A percentile compares a stretch with the other conserved stretches of the same genome.
Conservation (phyloP, 2,329 filamentous ascomycete genomes). For the Periconia digitata region DNA sequence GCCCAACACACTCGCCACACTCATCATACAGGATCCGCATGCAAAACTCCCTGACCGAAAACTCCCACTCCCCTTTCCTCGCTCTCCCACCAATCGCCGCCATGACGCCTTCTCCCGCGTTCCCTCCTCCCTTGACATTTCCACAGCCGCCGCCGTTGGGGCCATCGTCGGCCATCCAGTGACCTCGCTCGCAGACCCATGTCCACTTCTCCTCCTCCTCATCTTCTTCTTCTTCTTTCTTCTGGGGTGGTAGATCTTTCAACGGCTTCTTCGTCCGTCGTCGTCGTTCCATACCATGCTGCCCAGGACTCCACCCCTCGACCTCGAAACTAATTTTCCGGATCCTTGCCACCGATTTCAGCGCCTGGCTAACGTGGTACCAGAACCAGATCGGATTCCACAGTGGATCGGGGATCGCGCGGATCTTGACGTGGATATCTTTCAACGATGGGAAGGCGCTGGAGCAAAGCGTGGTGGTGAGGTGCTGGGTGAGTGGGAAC, state of each 20-base stretch:
- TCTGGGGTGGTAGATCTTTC: too few species aligned
- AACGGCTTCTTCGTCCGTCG: too few species aligned
- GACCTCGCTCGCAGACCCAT: constrained; percentile 34
- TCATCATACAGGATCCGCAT: constrained; percentile 11
- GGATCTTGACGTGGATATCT: constrained; percentile 34
- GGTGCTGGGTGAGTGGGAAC: constrained; percentile 33
- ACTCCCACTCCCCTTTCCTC: background rate
- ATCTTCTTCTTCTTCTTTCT: too few species aligned
- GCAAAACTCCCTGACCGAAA: constrained; percentile 17
- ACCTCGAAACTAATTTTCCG: constrained; percentile 36
- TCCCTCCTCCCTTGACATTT: background rate
- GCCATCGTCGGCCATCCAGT: constrained; percentile 7
- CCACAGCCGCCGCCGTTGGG: too few species aligned
- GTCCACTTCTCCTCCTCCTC: constrained; percentile 28
- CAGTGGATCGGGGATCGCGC: constrained; percentile 40
- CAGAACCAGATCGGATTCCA: constrained; percentile 46
- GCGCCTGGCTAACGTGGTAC: constrained; percentile 38
- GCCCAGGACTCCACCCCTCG: constrained; percentile 39
- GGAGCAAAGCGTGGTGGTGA: constrained; percentile 23
- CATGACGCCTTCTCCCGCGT: too few species aligned
- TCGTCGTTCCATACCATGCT: constrained; percentile 33
- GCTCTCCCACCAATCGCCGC: too few species aligned
- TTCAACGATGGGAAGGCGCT: constrained; percentile 21
- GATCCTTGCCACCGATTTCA: constrained; percentile 36
- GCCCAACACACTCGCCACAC: constrained; percentile 12